Base-by-base conservation (phyloP, 345 rosid genomes). In the Anacardium occidentale region DNA sequence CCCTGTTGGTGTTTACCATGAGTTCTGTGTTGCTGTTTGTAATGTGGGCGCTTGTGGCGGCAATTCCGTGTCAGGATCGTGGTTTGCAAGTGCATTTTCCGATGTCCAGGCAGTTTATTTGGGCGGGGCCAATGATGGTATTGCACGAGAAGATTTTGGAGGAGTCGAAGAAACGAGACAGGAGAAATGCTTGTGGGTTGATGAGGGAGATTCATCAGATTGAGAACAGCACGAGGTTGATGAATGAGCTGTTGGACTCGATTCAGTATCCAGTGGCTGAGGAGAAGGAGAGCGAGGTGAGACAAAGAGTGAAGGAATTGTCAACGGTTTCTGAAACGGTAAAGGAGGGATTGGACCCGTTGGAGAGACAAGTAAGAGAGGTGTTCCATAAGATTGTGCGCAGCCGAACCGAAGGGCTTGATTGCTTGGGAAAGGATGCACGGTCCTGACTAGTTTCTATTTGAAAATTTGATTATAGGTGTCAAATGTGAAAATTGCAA, bases 51-150 rank as follows among this genome's bases (percentile, higher is more conserved):
- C 82, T 95, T 29, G 99, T 95, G 68, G 99, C 99, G 10, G 97
- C 98, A 5, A 89, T 95, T 47, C 99, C 98, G 0, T 95, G 99
- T 70, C 99, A 95, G 71, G 99, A 95, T 69, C 92, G 98, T 52
- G 98, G 99, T 0, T 64, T 95, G 83, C 96, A 90, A 67, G 90
- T 88, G 4, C 92, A 89, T 53, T 88, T 89, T 73, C 82, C 86
- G 20, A 78, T 88, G 53, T 93, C 99, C 0, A 87, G 94, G 73
- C 89, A 89, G 59, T 85, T 82, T 55, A 34, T 77, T 0, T 95
- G 98, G 99, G 87, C 90, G 0, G 87, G 79, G 18, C 83, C 96
- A 18, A 62, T 95, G 64, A 75, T 80, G 75, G 75, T 81, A 2
- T 71, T 95, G 80, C 97, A 89, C 68, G 98, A 95, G 75, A 84